Conservation (phyloP, 768 basidiomycete species). For the Rhizopogon salebrosus region DNA sequence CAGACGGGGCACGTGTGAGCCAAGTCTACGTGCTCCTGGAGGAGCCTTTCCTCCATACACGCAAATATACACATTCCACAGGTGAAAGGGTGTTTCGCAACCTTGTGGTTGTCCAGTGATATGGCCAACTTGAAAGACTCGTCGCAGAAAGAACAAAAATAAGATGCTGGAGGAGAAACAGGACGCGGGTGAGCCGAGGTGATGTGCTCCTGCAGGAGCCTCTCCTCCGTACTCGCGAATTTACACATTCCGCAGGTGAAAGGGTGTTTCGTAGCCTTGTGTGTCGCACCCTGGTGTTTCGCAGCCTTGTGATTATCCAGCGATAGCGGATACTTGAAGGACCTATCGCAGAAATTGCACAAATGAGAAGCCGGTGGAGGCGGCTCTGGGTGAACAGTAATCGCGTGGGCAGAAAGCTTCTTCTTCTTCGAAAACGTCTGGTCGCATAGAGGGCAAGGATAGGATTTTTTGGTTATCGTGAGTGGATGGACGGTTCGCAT, state of each 20-base stretch:
- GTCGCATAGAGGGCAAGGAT: constrained; percentile 12
- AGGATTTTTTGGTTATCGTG: background rate
- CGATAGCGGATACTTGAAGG: background rate
- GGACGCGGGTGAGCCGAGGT: constrained; percentile 16
- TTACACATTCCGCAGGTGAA: background rate
- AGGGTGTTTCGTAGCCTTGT: too few relatives aligned
- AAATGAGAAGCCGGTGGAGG: too few relatives aligned
- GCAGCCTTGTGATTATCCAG: background rate
- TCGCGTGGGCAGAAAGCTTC: constrained; percentile 20
- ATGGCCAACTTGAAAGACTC: background rate
- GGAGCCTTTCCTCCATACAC: background rate
- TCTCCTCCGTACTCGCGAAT: background rate
- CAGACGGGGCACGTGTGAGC: constrained; percentile 28
- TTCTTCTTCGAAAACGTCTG: constrained; percentile 14
- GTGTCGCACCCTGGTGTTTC: too few relatives aligned
- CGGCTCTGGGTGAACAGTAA: constrained; percentile 18
- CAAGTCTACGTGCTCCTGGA: constrained; percentile 23
- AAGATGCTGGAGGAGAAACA: background rate
- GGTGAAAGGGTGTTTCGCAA: background rate
- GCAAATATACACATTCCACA: background rate
- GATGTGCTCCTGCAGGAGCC: constrained; percentile 21
- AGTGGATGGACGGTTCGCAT: background rate
- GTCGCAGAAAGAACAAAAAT: background rate
- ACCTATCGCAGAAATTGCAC: constrained; percentile 12
- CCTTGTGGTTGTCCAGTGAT: background rate